Evolutionary conservation across 768 basidiomycete genomes (phyloP).

Genomic region (Podaxis sp.): DNA sequence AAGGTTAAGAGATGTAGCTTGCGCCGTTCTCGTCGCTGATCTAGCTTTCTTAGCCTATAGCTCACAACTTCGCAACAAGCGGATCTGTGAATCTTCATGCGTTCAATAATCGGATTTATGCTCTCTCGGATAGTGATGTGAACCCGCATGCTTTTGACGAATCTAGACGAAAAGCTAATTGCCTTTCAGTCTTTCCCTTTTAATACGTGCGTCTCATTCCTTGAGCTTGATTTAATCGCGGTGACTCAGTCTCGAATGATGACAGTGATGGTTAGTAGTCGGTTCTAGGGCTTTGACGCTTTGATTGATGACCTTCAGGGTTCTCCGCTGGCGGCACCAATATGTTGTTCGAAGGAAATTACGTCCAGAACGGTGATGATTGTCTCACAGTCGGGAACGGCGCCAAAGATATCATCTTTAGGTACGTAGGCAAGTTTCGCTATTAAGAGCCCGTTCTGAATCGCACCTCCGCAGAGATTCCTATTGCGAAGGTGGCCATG

Average conservation of each 20-base stretch:
- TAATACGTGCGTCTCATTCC: constrained; percentile 47
- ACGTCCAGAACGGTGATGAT: constrained; percentile 61
- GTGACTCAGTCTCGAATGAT: background rate
- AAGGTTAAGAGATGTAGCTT: constrained; percentile 30
- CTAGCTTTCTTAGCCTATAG: constrained; percentile 43
- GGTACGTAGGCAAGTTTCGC: constrained; percentile 23
- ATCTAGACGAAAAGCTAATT: background rate
- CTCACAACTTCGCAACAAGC: constrained; percentile 57
- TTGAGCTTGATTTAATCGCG: background rate
- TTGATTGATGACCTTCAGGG: constrained; percentile 23
- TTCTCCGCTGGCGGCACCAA: constrained; percentile 59
- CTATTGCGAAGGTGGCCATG: constrained; percentile 59
- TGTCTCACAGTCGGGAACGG: constrained; percentile 60
- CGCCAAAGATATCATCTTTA: constrained; percentile 53
- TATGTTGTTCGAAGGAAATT: constrained; percentile 58
- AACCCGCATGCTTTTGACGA: background rate
- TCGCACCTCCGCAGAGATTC: constrained; percentile 34
- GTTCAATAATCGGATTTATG: constrained; percentile 55
- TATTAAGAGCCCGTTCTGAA: background rate
- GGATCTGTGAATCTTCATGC: constrained; percentile 48
- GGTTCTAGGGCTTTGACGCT: background rate
- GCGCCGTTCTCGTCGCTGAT: background rate
- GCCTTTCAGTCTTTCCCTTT: constrained; percentile 51
- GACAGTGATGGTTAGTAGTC: constrained; percentile 35
- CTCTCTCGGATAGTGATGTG: constrained; percentile 46